phyloP scores from a whole-genome alignment of 306 rosid species.

The Corylus avellana region DNA sequence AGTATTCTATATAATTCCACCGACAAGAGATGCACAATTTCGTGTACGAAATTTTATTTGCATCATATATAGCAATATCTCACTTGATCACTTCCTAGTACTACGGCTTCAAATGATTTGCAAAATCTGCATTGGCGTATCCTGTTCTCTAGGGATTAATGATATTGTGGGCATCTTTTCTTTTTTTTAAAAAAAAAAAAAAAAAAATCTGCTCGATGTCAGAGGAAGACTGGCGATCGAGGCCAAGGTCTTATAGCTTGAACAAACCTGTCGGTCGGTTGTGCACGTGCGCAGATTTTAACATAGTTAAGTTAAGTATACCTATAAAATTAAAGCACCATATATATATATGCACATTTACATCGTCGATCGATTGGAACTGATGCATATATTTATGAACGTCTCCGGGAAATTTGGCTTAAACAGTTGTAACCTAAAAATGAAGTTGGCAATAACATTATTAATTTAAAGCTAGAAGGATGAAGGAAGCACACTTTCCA shows the following conservation, averaged over 20 bases:
- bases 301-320: background rate
- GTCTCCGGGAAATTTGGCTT: background rate
- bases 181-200: no score
- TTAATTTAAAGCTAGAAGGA: background rate
- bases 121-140: background rate
- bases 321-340: background rate
- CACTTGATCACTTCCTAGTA: background rate
- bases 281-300: background rate
- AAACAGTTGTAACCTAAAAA: background rate
- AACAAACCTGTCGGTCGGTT: background rate
- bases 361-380: background rate
- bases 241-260: background rate
- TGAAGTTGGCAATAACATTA: background rate
- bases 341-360: background rate
- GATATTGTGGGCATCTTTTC: background rate
- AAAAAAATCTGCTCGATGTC: no score
- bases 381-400: no score
- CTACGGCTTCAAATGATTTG: background rate
- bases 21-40: background rate
- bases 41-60: background rate
- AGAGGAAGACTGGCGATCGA: background rate
- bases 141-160: background rate
- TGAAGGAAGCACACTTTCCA: slow-evolving; percentile 27
- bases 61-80: background rate
- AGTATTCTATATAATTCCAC: no score